Conservation (phyloP, 164 flowering plant species). For the Umbilicus rupestris region DNA sequence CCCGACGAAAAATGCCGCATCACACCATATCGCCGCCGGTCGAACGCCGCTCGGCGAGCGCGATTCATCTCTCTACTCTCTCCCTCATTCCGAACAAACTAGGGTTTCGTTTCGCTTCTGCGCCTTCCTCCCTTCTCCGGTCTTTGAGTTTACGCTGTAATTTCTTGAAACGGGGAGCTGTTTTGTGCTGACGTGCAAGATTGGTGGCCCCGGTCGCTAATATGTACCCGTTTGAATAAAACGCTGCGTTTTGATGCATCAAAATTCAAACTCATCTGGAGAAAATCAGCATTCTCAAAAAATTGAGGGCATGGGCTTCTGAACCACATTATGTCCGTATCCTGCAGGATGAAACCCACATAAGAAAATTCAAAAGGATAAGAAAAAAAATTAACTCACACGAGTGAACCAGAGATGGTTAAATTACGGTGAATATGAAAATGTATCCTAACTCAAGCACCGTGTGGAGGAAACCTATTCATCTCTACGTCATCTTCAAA, state of each 20-base stretch:
- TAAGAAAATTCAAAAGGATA: not conserved
- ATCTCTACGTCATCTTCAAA: constrained; percentile 83
- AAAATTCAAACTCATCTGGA: too few species aligned
- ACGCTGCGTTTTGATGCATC: too few species aligned
- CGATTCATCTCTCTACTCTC: not conserved
- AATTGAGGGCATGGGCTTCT: constrained; percentile 63
- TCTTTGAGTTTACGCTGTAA: too few species aligned
- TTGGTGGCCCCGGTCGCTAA: too few species aligned
- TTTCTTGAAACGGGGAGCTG: too few species aligned
- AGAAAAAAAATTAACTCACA: not conserved
- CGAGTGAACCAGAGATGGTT: not conserved
- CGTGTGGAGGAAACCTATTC: constrained; percentile 52
- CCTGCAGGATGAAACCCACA: constrained; percentile 34
- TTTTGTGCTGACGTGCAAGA: too few species aligned
- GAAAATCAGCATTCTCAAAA: constrained; percentile 62
- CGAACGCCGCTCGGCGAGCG: not conserved
- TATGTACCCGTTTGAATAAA: too few species aligned
- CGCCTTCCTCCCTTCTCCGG: not conserved
- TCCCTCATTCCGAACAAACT: not conserved
- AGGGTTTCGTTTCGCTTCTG: not conserved
- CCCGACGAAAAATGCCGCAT: not conserved
- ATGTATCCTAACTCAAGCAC: constrained; percentile 70
- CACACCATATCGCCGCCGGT: not conserved
- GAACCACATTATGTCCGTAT: constrained; percentile 87
- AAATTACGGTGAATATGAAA: constrained; percentile 68